These are phyloP conservation scores for Aspergillus ochraceus DNA, from an alignment of 2,329 filamentous ascomycete species.

Conservation along the genomic window DNA sequence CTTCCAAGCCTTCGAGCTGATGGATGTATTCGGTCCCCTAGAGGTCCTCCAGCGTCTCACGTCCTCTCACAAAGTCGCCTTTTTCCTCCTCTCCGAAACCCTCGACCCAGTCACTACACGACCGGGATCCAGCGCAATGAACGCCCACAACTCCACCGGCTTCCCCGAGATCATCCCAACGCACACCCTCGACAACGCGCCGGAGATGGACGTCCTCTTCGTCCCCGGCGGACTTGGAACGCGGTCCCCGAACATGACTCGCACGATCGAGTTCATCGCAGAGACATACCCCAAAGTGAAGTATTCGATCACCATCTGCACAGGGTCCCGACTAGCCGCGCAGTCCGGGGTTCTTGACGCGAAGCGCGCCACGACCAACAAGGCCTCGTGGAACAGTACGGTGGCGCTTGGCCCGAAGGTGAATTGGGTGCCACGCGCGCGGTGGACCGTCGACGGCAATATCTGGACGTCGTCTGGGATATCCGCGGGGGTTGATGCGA, in stretches of 20 bases:
- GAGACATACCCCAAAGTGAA: conserved; percentile 50
- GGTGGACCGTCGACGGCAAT: conserved; percentile 67
- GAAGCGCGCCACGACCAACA: conserved; percentile 66
- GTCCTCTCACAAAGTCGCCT: conserved; percentile 17
- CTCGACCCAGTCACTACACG: conserved; percentile 35
- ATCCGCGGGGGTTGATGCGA: conserved; percentile 63
- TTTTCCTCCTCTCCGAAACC: conserved; percentile 33
- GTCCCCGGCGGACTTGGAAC: conserved; percentile 63
- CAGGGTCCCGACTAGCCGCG: conserved; percentile 61
- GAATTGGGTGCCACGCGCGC: conserved; percentile 61
- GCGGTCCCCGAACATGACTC: conserved; percentile 30
- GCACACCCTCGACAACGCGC: conserved; percentile 56
- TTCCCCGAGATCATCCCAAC: conserved; percentile 47
- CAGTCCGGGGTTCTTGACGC: conserved; percentile 61
- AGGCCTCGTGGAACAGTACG: conserved; percentile 55
- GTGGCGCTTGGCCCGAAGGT: conserved; percentile 52
- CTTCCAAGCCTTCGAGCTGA: conserved; percentile 45
- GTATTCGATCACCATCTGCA: conserved; percentile 66
- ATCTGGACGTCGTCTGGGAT: conserved; percentile 67
- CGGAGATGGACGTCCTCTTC: conserved; percentile 62
- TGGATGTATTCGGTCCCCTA: conserved; percentile 49
- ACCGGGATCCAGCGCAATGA: conserved; percentile 7
- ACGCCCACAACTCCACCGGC: conserved; percentile 23
- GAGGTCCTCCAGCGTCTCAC: conserved; percentile 44
- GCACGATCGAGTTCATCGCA: conserved; percentile 48